Base-by-base conservation (phyloP, 2,329 filamentous ascomycete species). In the Fusarium virguliforme region DNA sequence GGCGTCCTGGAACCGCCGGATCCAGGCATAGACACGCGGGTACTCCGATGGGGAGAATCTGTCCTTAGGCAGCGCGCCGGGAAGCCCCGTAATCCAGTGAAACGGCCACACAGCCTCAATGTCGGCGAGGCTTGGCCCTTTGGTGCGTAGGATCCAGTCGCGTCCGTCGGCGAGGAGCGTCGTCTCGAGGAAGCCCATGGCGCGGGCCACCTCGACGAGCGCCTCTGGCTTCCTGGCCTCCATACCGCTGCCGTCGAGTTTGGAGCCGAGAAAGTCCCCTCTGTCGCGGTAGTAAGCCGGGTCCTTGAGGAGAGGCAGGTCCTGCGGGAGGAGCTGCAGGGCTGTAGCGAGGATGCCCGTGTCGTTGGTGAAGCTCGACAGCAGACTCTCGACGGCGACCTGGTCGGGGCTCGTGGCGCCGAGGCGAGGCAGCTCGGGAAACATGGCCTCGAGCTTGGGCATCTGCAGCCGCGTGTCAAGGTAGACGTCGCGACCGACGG, bases 381-480 rank as follows among this genome's bases (percentile, higher is more conserved):
- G 81, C 8, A 93, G 84, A 18, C 83, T 83, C 71, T 88, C 83
- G 2, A 90, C 59, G 6, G 85, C 86, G 35, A 77, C 75, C 28
- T 85, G 79, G 8, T 86, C 83, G 32, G 71, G 69, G 4, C 77
- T 76, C 2, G 79, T 72, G 35, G 83, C 77, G 38, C 81, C 80
- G 26, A 83, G 79, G 2, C 75, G 79, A 1, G 82, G 76, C 13
- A 81, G 77, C 3, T 83, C 68, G 0, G 86, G 86, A 76, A 87
- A 88, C 37, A 87, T 80, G 1, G 81, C 73, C 74, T 93, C 89
- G 1, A 94, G 87, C 77, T 89, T 91, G 28, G 79, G 79, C 22
- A 94, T 79, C 73, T 94, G 93, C 24, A 93, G 85, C 3, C 90
- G 88, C 3, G 90, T 90, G 82, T 94, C 92, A 66, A 89, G 83